Evolutionary conservation across 2,329 filamentous ascomycete genomes (phyloP), one percentile per base, ranked within the genome.

Genomic region (Penicillium sp.): DNA sequence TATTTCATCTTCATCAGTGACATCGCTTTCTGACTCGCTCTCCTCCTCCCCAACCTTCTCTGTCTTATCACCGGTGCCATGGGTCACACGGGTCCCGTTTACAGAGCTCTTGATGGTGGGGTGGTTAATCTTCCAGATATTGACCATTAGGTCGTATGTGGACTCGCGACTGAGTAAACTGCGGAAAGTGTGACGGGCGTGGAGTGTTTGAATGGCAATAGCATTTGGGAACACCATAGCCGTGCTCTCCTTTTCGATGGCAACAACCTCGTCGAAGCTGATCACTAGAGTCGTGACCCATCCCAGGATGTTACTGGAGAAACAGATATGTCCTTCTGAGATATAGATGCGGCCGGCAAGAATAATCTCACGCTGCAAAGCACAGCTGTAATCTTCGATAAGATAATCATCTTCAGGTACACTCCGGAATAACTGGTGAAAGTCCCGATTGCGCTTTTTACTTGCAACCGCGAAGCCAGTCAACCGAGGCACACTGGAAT

Each of bases 221-320:
- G 91, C 94, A 64, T 98, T 98, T 52, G 94, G 95, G 71, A 98
- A 97, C 2, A 98, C 77, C 53, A 98, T 78, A 0, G 93, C 93
- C 0, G 93, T 98, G 65, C 84, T 96, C 68, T 95, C 87, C 73
- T 97, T 97, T 71, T 98, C 93, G 7, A 98, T 87, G 1, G 91
- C 89, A 19, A 97, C 88, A 51, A 98, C 88, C 69, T 98, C 93
- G 64, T 98, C 93, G 66, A 98, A 98, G 68, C 89, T 94, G 74
- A 98, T 95, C 45, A 98, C 91, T 37, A 98, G 75, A 1, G 93
- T 98, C 0, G 93, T 98, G 21, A 94, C 87, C 93, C 93, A 98
- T 47, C 93, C 93, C 41, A 98, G 80, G 57, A 98, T 98, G 66
- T 98, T 98, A 75, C 93, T 97, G 63, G 90, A 96, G 71, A 98